Percentiles rank a stretch among this genome's conserved stretches.
These are phyloP conservation scores for Aspergillus sclerotioniger DNA, from an alignment of 495 filamentous ascomycete genomes.

Conservation along the genomic window DNA sequence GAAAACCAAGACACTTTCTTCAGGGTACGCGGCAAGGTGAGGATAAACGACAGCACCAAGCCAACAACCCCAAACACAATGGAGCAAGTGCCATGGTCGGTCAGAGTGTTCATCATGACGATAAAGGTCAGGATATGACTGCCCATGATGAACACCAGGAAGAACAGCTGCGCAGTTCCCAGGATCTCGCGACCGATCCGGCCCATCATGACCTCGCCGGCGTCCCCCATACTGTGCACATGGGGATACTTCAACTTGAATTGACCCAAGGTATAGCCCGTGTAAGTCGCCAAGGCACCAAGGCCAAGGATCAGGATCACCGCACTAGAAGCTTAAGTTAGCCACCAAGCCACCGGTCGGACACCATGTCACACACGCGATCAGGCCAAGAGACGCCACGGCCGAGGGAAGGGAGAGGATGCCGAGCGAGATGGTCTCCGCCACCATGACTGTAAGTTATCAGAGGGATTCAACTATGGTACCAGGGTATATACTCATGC, in stretches of 20 bases:
- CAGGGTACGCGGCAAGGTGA: constrained; percentile 61
- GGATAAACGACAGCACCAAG: constrained; percentile 53
- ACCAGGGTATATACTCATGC: constrained; percentile 18
- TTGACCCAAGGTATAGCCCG: constrained; percentile 66
- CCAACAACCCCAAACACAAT: constrained; percentile 61
- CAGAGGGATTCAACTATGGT: neutral
- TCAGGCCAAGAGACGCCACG: constrained; percentile 58
- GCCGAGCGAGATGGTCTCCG: constrained; percentile 63
- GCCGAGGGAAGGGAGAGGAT: constrained; percentile 58
- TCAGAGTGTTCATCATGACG: constrained; percentile 64
- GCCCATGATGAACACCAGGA: constrained; percentile 66
- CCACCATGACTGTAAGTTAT: constrained; percentile 50
- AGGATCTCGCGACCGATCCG: constrained; percentile 56
- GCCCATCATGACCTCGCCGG: constrained; percentile 60
- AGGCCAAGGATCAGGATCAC: constrained; percentile 59
- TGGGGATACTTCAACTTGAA: constrained; percentile 64
- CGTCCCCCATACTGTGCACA: constrained; percentile 64
- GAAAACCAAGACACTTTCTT: constrained; percentile 54
- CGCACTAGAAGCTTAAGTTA: constrained; percentile 29
- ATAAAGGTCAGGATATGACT: constrained; percentile 68
- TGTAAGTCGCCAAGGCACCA: constrained; percentile 64
- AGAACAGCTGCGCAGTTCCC: constrained; percentile 54
- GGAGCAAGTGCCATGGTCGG: constrained; percentile 58
- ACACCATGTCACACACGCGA: constrained; percentile 24
- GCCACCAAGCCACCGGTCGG: constrained; percentile 5